phyloP scores from a whole-genome alignment of 164 flowering plant species.

The Macadamia integrifolia region DNA sequence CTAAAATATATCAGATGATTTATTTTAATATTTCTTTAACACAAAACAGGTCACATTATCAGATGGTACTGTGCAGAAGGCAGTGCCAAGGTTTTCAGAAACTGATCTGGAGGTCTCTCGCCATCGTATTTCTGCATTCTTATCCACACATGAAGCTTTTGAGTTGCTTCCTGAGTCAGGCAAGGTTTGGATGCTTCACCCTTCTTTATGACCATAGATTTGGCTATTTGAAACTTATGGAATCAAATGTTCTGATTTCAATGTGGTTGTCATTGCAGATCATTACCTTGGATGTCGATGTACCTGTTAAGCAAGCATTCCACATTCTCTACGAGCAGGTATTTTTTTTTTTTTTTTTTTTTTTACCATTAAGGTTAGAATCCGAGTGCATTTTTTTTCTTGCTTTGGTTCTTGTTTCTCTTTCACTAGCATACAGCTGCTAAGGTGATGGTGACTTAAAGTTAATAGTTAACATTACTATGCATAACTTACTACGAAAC shows the following conservation, averaged over 20 bases:
- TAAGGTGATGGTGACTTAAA: too few relatives aligned
- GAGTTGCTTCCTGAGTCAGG: slow-evolving; percentile 88
- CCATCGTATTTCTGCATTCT: slow-evolving; percentile 54
- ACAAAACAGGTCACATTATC: slow-evolving; percentile 39
- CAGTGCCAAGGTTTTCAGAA: slow-evolving; percentile 48
- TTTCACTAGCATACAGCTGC: too few relatives aligned
- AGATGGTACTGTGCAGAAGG: slow-evolving; percentile 41
- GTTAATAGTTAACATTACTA: too few relatives aligned
- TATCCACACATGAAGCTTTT: slow-evolving; percentile 68
- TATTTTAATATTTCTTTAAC: slow-evolving; percentile 7
- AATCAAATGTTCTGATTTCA: slow-evolving; percentile 7
- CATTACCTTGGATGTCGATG: slow-evolving; percentile 69
- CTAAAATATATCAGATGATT: not conserved
- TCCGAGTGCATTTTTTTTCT: not conserved
- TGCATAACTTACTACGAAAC: too few relatives aligned
- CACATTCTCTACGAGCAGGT: slow-evolving; percentile 93
- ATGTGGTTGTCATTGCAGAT: slow-evolving; percentile 39
- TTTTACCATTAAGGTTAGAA: slow-evolving; percentile 1
- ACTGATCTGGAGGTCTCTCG: slow-evolving; percentile 72
- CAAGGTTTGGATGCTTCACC: slow-evolving; percentile 67
- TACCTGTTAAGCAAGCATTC: slow-evolving; percentile 94
- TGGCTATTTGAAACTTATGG: slow-evolving; percentile 4
- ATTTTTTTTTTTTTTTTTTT: slow-evolving; percentile 1
- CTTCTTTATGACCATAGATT: not conserved
- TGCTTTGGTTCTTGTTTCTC: too few relatives aligned